These are phyloP conservation scores for Thalassiosira hispida DNA, from an alignment of 352 stramenopile genomes.

Conservation along the genomic window DNA sequence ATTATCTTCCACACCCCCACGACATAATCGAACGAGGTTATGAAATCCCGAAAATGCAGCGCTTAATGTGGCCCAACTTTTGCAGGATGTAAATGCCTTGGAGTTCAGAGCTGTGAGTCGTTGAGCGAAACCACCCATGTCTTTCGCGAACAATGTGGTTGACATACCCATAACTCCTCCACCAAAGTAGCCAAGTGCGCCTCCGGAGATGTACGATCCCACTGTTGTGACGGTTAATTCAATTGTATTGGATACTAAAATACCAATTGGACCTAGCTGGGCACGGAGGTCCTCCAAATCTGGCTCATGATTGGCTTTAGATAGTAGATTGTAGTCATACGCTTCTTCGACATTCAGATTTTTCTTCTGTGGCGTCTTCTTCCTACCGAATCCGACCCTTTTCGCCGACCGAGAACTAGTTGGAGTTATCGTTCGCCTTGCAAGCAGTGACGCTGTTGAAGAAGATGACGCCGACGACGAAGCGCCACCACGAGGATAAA, in stretches of 20 bases:
- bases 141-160: conserved; percentile 41
- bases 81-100: conserved; percentile 33
- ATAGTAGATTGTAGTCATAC: conserved; percentile 20
- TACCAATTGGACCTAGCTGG: conserved; percentile 37
- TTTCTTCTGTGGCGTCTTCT: conserved; percentile 5
- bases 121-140: background rate
- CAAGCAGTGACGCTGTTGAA: conserved; percentile 1
- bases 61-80: conserved; percentile 43
- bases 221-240: conserved; percentile 48
- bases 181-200: conserved; percentile 35
- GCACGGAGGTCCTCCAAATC: conserved; percentile 48
- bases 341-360: conserved; percentile 2
- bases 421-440: background rate
- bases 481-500: conserved; percentile 9
- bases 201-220: conserved; percentile 45
- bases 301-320: conserved; percentile 5
- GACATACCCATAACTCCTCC: conserved; percentile 28
- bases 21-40: conserved; percentile 40
- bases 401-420: background rate
- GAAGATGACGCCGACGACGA: conserved; percentile 7
- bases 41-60: conserved; percentile 55
- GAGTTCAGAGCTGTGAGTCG: conserved; percentile 20
- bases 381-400: background rate
- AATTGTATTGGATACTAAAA: conserved; percentile 48
- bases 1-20: conserved; percentile 27